Evolutionary conservation across 495 filamentous ascomycete genomes (phyloP).

Genomic region (Daldinia concentrica): DNA sequence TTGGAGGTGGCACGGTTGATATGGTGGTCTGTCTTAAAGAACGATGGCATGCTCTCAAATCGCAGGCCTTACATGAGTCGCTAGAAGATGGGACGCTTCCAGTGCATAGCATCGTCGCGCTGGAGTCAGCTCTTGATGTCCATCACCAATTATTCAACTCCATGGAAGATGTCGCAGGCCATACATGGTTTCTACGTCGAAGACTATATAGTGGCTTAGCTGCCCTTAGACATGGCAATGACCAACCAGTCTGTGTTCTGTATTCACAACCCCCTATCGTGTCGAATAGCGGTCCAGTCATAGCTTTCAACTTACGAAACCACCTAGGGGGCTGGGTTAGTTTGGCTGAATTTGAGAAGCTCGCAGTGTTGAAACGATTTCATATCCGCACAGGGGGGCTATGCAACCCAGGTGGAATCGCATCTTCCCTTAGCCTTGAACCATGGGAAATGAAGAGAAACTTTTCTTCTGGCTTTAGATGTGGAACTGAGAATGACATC

Average conservation of each 20-base stretch:
- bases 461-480: slow-evolving; percentile 81
- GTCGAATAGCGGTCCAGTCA: slow-evolving; percentile 71
- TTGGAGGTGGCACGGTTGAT: slow-evolving; percentile 96
- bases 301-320: slow-evolving; percentile 84
- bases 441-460: slow-evolving; percentile 83
- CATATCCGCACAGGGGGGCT: slow-evolving; percentile 86
- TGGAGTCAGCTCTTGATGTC: slow-evolving; percentile 74
- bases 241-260: slow-evolving; percentile 68
- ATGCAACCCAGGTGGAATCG: slow-evolving; percentile 91
- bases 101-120: slow-evolving; percentile 85
- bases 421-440: slow-evolving; percentile 70
- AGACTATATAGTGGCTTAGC: slow-evolving; percentile 67
- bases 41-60: slow-evolving; percentile 79
- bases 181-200: slow-evolving; percentile 73
- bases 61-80: slow-evolving; percentile 74
- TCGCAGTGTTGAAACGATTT: slow-evolving; percentile 79
- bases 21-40: slow-evolving; percentile 70
- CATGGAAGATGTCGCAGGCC: slow-evolving; percentile 75
- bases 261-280: slow-evolving; percentile 59
- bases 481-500: slow-evolving; percentile 81
- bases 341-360: slow-evolving; percentile 83
- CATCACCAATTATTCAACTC: slow-evolving; percentile 75
- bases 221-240: slow-evolving; percentile 73
- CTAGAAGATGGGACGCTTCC: slow-evolving; percentile 93
- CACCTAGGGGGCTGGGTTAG: slow-evolving; percentile 76